These are phyloP conservation scores for Gynochthodes officinalis DNA, from an alignment of 257 asterid species.

Conservation along the genomic window DNA sequence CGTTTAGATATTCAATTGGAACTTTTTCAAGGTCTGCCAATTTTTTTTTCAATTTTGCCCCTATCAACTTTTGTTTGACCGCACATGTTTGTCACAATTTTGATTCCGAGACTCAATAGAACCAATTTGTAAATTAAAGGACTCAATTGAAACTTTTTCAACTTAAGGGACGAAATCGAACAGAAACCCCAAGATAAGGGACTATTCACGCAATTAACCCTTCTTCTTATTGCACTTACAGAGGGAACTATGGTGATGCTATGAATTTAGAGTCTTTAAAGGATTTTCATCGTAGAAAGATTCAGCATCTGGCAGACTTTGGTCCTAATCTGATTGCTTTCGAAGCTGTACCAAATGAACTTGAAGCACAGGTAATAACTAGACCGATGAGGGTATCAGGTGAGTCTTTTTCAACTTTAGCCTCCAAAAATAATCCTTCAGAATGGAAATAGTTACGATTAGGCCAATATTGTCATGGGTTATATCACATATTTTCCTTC, in stretches of 20 bases:
- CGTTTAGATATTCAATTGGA: too few relatives aligned
- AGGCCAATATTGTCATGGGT: too few relatives aligned
- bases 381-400: background rate
- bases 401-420: background rate
- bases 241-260: conserved; percentile 83
- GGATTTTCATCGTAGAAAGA: conserved; percentile 79
- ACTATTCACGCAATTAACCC: too few relatives aligned
- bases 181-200: too few relatives aligned
- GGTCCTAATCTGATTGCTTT: conserved; percentile 86
- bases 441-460: background rate
- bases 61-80: too few relatives aligned
- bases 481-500: background rate
- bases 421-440: background rate
- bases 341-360: conserved; percentile 82
- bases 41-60: too few relatives aligned
- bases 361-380: conserved; percentile 73
- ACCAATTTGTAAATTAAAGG: too few relatives aligned
- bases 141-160: too few relatives aligned
- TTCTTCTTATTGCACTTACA: conserved; percentile 25
- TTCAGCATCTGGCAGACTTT: conserved; percentile 73
- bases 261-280: conserved; percentile 64
- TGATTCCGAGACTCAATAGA: too few relatives aligned
- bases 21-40: too few relatives aligned
- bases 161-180: too few relatives aligned
- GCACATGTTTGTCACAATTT: too few relatives aligned